Percentiles rank a stretch among this genome's conserved stretches.
Conservation (phyloP, 495 filamentous ascomycete genomes). For the Opeltia flavorubescens region DNA sequence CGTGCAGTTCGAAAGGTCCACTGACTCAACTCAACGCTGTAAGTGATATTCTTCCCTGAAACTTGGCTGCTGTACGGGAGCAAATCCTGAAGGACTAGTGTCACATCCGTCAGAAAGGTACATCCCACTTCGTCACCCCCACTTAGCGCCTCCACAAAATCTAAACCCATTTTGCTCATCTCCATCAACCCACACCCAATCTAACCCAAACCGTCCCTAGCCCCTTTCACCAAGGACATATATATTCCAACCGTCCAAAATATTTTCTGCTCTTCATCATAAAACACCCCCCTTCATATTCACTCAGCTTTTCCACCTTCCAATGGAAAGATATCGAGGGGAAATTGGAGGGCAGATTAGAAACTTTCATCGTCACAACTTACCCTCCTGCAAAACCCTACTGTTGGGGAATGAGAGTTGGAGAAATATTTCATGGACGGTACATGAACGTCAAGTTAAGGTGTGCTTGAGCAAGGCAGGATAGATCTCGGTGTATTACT, state of each 20-base stretch:
- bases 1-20: not conserved
- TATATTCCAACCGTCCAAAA: no score
- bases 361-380: not conserved
- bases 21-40: no score
- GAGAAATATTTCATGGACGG: not conserved
- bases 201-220: not conserved
- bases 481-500: no score
- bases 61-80: no score
- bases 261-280: conserved; percentile 38
- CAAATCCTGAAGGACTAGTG: not conserved
- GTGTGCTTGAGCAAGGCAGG: no score
- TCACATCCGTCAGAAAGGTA: not conserved
- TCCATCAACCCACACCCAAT: not conserved
- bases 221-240: conserved; percentile 19
- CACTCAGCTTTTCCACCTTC: conserved; percentile 52
- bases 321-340: conserved; percentile 12
- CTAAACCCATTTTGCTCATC: not conserved
- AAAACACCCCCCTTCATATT: conserved; percentile 67
- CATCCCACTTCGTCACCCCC: not conserved
- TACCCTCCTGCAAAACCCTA: conserved; percentile 8
- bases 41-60: no score
- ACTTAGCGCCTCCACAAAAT: not conserved
- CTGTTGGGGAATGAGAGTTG: not conserved
- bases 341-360: conserved; percentile 13
- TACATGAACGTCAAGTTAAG: no score